Evolutionary conservation across 2,329 filamentous ascomycete species (phyloP), one percentile per base, ranked within the genome.

Genomic region (Ophiostoma sp.): DNA sequence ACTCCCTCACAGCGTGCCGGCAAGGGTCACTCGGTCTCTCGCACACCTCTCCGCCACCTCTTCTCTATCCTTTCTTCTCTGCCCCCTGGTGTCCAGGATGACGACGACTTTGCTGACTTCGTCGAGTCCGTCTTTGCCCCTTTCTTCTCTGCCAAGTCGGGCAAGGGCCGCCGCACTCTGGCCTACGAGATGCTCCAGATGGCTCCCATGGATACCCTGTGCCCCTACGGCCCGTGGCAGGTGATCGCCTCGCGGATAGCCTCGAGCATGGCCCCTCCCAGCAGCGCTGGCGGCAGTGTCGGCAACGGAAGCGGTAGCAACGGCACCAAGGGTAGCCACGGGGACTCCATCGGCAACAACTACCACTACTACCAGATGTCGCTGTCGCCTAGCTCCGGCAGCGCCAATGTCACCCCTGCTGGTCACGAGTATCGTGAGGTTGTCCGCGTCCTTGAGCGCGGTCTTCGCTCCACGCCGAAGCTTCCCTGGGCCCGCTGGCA

Each of bases 381-480:
- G 12, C 36, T 75, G 19, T 73, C 72, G 9, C 72, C 75, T 6
- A 36, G 66, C 1, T 50, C 61, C 0, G 61, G 52, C 17, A 42
- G 50, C n/a, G 71, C 57, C 22, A 57, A 77, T 42, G 83, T 85
- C 9, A 81, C 85, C 73, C 83, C 88, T 48, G 80, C 91, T 71
- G 89, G 91, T 17, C 88, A 89, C 12, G 90, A 93, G 72, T 94
- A 93, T 76, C 90, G 92, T 9, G 89, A 92, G 70, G 83, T 92
- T 31, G 85, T 91, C 19, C 90, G 87, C 22, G 87, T 97, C 45
- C 84, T 97, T 2, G 87, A 91, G 77, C 83, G 86, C 76, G 90
- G 92, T 22, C 79, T 92, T 66, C 80, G 81, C 39, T 82, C 83
- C 28, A 85, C 85, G 2, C 85, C 86, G 0, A 83, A 83, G 22